Evolutionary conservation across 179 eudicot species (phyloP).

Genomic region (Silene coronaria): DNA sequence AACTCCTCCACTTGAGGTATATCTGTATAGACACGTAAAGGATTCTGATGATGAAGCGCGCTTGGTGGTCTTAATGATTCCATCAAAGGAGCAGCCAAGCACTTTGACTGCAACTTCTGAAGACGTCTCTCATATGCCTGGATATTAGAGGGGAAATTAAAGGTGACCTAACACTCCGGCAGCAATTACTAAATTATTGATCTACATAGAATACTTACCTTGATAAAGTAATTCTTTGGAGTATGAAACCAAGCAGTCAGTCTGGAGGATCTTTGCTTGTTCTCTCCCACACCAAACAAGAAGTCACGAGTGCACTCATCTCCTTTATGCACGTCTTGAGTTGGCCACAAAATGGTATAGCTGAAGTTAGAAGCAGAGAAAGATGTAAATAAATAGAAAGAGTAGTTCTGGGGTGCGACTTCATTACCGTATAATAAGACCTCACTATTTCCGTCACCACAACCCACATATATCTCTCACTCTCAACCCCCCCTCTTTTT

Average conservation of each 20-base stretch:
- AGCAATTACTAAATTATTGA: not conserved
- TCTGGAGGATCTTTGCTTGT: constrained; percentile 88
- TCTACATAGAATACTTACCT: constrained; percentile 30
- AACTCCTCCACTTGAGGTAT: constrained; percentile 74
- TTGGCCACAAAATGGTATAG: constrained; percentile 88
- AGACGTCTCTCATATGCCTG: constrained; percentile 66
- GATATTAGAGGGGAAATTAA: constrained; percentile 9
- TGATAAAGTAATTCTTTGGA: constrained; percentile 66
- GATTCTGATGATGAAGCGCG: constrained; percentile 36
- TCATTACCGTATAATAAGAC: too few relatives aligned
- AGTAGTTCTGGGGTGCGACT: too few relatives aligned
- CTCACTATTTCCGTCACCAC: too few relatives aligned
- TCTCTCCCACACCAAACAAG: constrained; percentile 84
- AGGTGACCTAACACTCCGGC: not conserved
- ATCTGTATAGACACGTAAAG: constrained; percentile 74
- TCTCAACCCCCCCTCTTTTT: too few relatives aligned
- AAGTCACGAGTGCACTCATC: constrained; percentile 94
- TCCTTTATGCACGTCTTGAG: constrained; percentile 50
- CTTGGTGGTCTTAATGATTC: constrained; percentile 31
- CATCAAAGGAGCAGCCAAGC: constrained; percentile 25
- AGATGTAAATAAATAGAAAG: not conserved
- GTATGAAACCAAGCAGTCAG: constrained; percentile 97
- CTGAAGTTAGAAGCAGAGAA: constrained; percentile 39
- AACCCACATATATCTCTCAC: too few relatives aligned
- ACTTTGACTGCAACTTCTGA: constrained; percentile 45